Evolutionary conservation across 2,329 filamentous ascomycete species (phyloP).

Genomic region (Pseudocercospora vitis): DNA sequence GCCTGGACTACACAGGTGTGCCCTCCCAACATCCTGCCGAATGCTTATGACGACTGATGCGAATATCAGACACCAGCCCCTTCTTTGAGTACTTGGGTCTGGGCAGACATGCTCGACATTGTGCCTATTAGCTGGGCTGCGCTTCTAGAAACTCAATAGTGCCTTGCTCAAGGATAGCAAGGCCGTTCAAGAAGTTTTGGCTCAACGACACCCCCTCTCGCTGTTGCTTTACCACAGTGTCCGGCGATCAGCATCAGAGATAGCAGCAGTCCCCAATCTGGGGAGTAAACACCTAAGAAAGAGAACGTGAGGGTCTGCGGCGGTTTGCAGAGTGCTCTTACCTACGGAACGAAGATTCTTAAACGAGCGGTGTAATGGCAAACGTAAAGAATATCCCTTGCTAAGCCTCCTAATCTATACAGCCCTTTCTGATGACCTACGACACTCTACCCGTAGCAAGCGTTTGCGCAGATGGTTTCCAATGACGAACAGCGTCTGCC

Average conservation of each 20-base stretch:
- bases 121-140: neutral
- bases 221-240: no score
- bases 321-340: neutral
- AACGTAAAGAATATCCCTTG: no score
- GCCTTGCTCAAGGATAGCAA: neutral
- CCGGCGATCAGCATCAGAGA: neutral
- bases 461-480: neutral
- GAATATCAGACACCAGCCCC: neutral
- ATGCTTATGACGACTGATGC: neutral
- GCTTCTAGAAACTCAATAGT: neutral
- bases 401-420: no score
- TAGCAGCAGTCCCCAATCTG: neutral
- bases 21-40: neutral
- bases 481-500: neutral
- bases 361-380: no score
- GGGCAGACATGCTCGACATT: neutral
- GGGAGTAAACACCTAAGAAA: neutral
- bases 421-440: no score
- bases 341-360: neutral
- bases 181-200: neutral
- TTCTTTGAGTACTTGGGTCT: neutral
- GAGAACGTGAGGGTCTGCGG: neutral
- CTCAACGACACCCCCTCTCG: neutral
- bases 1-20: constrained; percentile 1
- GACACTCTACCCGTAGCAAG: neutral